Evolutionary conservation across 2,329 filamentous ascomycete species (phyloP).

Genomic region (Sporothrix humicola): DNA sequence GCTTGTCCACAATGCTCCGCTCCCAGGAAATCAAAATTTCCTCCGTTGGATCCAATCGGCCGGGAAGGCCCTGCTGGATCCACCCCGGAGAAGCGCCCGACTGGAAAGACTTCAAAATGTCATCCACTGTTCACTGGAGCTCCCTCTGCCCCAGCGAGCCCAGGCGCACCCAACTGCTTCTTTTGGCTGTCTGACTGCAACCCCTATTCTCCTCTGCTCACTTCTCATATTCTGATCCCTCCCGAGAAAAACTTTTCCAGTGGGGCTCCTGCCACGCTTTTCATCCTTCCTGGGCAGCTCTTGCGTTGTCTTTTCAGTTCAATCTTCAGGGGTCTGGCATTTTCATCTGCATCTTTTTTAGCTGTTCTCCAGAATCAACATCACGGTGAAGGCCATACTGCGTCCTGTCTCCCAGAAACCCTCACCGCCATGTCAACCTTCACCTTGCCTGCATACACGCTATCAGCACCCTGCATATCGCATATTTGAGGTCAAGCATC

Average conservation of each 20-base stretch:
- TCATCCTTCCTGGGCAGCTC: slow-evolving; percentile 21
- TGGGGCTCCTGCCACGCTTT: slow-evolving; percentile 19
- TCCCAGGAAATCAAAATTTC: slow-evolving; percentile 24
- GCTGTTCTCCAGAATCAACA: not conserved
- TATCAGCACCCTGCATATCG: slow-evolving; percentile 15
- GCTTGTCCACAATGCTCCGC: slow-evolving; percentile 22
- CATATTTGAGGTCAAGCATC: not conserved
- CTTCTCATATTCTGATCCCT: slow-evolving; percentile 21
- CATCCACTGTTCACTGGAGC: not conserved
- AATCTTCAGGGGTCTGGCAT: not conserved
- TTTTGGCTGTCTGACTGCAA: not conserved
- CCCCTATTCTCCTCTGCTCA: not conserved
- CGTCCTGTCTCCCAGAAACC: not conserved
- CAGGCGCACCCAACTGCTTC: slow-evolving; percentile 2
- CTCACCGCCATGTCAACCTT: slow-evolving; percentile 19
- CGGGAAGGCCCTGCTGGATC: slow-evolving; percentile 29
- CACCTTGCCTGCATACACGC: slow-evolving; percentile 13
- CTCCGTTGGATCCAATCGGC: slow-evolving; percentile 31
- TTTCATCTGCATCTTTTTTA: not conserved
- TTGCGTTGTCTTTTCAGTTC: not conserved
- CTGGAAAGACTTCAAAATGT: slow-evolving; percentile 6
- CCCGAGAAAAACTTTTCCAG: slow-evolving; percentile 25
- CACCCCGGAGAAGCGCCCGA: slow-evolving; percentile 30
- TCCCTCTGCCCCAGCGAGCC: not conserved
- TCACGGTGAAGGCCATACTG: not conserved